A percentile compares a stretch with the other conserved stretches of the same genome.
These are phyloP conservation scores for Geum urbanum DNA, from an alignment of 306 rosid species.

Conservation along the genomic window DNA sequence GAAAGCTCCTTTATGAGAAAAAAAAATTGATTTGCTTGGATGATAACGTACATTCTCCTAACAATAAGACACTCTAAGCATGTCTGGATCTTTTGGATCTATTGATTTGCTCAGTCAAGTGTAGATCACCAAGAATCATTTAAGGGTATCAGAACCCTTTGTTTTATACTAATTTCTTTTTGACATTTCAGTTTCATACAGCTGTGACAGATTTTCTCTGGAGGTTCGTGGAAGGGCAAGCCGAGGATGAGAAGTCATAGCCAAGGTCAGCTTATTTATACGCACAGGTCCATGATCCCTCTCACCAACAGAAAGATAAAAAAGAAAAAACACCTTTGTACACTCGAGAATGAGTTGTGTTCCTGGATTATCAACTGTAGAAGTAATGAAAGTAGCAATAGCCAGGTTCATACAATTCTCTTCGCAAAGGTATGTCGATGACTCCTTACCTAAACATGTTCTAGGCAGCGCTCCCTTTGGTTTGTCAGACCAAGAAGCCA, in stretches of 20 bases:
- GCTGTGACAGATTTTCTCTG: constrained; percentile 1
- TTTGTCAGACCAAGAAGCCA: constrained; percentile 42
- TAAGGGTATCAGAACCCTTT: not conserved
- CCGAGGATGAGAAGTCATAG: constrained; percentile 6
- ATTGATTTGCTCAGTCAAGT: not conserved
- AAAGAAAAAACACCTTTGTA: too few species aligned
- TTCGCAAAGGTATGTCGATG: constrained; percentile 15
- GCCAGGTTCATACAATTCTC: constrained; percentile 47
- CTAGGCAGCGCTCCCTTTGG: constrained; percentile 33
- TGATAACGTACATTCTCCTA: not conserved
- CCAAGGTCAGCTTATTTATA: constrained; percentile 7
- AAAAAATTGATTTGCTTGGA: not conserved
- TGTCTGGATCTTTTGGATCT: constrained; percentile 1
- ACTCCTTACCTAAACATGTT: constrained; percentile 30
- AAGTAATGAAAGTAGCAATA: constrained; percentile 48
- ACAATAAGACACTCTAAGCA: not conserved
- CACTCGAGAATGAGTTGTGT: constrained; percentile 9
- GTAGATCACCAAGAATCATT: constrained; percentile 2
- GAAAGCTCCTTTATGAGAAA: not conserved
- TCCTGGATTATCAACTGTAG: constrained; percentile 40
- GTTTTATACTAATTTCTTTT: not conserved
- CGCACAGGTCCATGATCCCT: not conserved
- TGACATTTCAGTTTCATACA: constrained; percentile 6
- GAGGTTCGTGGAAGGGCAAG: not conserved
- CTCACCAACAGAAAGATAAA: not conserved